Conservation (phyloP, 164 flowering plant species). For the Magnolia sinica region DNA sequence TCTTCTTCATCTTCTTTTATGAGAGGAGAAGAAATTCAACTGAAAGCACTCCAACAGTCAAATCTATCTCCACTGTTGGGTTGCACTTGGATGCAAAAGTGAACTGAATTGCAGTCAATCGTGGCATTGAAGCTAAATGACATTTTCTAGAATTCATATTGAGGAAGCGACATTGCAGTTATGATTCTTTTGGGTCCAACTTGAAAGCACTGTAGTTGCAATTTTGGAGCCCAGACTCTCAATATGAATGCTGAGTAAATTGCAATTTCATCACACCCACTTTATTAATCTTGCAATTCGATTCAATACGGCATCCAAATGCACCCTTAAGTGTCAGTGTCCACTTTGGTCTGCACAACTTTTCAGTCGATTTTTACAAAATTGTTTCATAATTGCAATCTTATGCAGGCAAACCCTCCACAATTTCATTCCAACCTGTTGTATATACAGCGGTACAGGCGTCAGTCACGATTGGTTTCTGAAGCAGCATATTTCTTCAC, state of each 20-base stretch:
- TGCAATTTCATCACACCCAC: neutral
- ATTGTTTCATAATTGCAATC: conserved; percentile 1
- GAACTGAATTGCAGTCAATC: neutral
- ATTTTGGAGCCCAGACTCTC: no score
- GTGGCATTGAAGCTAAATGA: no score
- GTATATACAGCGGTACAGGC: conserved; percentile 86
- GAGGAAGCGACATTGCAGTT: no score
- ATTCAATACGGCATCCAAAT: neutral
- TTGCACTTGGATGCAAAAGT: neutral
- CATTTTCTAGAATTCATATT: no score
- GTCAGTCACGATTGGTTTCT: conserved; percentile 71
- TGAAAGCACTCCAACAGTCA: neutral
- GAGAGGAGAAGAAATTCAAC: no score
- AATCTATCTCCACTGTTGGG: neutral
- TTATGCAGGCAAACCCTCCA: conserved; percentile 90
- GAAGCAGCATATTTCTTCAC: conserved; percentile 92
- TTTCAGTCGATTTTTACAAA: neutral
- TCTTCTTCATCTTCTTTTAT: no score
- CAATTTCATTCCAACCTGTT: conserved; percentile 87
- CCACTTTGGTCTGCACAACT: neutral
- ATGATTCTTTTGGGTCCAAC: neutral
- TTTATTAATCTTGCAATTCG: neutral
- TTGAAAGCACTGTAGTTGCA: neutral
- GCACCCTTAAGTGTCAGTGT: neutral
- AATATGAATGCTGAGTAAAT: neutral